Evolutionary conservation across 257 asterid species (phyloP), one percentile per base, ranked within the genome.

Genomic region (Pogostemon cablin): DNA sequence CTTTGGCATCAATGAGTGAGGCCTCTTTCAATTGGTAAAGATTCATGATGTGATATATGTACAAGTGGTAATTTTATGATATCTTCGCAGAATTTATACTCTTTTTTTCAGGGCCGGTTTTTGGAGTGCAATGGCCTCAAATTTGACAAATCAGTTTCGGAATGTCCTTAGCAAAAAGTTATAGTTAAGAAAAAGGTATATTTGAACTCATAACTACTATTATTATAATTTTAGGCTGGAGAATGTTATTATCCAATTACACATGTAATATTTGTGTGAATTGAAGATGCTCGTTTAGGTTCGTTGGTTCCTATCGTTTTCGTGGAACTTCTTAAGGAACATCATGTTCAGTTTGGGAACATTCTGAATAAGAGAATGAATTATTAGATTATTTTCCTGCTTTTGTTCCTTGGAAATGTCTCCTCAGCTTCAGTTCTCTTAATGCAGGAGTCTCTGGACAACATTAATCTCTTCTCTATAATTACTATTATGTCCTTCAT

Each of bases 111-210:
- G 98, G 98, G 86, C 87, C 78, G 98, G 97, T 11, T 90, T 93
- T 73, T 90, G 92, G 98, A 90, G 96, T 78, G 98, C 97, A 7
- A 93, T 93, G 98, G 98, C 97, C 81, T 93, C 98, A 67, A 93
- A 93, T 84, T 80, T 90, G 84, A 87, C 96, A 20, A 90, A 93
- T 75, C 98, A 93, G 77, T 90, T 96, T 20, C 90, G 96, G 66
- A 93, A 93, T 86, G 98, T 93, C 62, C 95, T 93, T 10, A 93
- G 98, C 95, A 93, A 93, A 77, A 93, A 90, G 84, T 69, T 93
- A 17, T 88, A 97, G 93, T 87, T 64, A 89, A 88, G 83, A 88
- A 90, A 79, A 96, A 93, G 98, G 98, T 93, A 86, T 65, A 41
- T 12, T 68, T 42, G 32, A 38, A 3, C 25, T 56, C 17, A 6